A percentile compares a stretch with the other conserved stretches of the same genome.
Evolutionary conservation across 441 rosid genomes (phyloP).

Genomic region (Populus trichocarpa): DNA sequence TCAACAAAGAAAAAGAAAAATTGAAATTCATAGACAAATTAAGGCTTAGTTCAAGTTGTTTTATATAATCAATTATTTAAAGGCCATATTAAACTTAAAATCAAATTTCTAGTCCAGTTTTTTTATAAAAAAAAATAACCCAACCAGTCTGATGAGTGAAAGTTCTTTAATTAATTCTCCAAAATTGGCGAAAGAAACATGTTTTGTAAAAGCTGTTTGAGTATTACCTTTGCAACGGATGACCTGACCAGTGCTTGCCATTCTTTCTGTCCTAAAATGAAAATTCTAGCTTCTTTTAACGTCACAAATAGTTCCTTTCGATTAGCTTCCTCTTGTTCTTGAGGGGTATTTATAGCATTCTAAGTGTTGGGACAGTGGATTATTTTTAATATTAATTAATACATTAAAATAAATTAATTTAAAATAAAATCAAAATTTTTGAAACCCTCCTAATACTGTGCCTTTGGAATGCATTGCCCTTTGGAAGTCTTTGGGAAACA

Average conservation of each 20-base stretch:
- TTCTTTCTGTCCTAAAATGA: not conserved
- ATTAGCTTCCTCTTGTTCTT: too few species aligned
- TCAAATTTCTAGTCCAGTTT: not conserved
- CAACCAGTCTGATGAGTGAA: not conserved
- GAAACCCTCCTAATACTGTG: too few species aligned
- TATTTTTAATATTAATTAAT: too few species aligned
- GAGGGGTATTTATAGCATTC: too few species aligned
- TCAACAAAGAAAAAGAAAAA: not conserved
- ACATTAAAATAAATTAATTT: too few species aligned
- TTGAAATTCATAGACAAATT: not conserved
- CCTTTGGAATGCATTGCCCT: too few species aligned
- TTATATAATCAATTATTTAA: not conserved
- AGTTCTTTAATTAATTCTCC: not conserved
- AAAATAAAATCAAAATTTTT: too few species aligned
- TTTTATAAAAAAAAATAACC: not conserved
- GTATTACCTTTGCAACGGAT: conserved; percentile 25
- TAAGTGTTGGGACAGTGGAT: too few species aligned
- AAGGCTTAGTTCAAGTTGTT: not conserved
- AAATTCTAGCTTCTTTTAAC: too few species aligned
- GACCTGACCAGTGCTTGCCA: conserved; percentile 22
- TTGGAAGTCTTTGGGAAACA: too few species aligned
- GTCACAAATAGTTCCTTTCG: too few species aligned
- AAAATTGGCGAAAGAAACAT: not conserved
- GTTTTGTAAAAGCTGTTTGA: not conserved
- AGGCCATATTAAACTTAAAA: not conserved